These are phyloP conservation scores for Barbarea vulgaris DNA, from an alignment of 345 rosid genomes.

Conservation along the genomic window DNA sequence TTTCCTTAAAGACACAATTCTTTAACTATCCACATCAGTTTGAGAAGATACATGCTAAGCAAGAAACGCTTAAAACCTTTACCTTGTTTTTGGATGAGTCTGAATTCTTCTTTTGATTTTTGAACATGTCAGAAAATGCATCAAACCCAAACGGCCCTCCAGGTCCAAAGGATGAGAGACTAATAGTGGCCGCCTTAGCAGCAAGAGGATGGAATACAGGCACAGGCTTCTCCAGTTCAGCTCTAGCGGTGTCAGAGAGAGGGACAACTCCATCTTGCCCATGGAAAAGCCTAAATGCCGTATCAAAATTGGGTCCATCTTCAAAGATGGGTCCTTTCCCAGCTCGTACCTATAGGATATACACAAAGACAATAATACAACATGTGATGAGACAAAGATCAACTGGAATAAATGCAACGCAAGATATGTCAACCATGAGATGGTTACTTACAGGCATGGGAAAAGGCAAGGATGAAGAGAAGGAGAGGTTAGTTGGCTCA, in stretches of 20 bases:
- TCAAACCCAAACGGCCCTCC: slow-evolving; percentile 90
- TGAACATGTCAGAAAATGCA: slow-evolving; percentile 67
- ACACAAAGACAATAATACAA: slow-evolving; percentile 1
- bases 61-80: background rate
- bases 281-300: slow-evolving; percentile 90
- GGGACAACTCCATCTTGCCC: slow-evolving; percentile 97
- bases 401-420: background rate
- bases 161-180: slow-evolving; percentile 88
- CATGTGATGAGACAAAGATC: background rate
- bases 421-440: background rate
- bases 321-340: slow-evolving; percentile 93
- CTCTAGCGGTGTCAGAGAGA: slow-evolving; percentile 55
- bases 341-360: slow-evolving; percentile 48
- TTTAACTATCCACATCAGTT: background rate
- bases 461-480: slow-evolving; percentile 64
- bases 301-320: slow-evolving; percentile 96
- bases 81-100: slow-evolving; percentile 76
- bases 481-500: slow-evolving; percentile 90
- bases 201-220: slow-evolving; percentile 84
- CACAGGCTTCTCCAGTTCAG: slow-evolving; percentile 45
- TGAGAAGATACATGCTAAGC: background rate
- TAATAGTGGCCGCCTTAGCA: slow-evolving; percentile 91
- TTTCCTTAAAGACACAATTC: background rate
- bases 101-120: slow-evolving; percentile 56
- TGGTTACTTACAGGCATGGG: slow-evolving; percentile 70